phyloP scores from a whole-genome alignment of 139 green algal genomes.

The Zygnema cylindricum region DNA sequence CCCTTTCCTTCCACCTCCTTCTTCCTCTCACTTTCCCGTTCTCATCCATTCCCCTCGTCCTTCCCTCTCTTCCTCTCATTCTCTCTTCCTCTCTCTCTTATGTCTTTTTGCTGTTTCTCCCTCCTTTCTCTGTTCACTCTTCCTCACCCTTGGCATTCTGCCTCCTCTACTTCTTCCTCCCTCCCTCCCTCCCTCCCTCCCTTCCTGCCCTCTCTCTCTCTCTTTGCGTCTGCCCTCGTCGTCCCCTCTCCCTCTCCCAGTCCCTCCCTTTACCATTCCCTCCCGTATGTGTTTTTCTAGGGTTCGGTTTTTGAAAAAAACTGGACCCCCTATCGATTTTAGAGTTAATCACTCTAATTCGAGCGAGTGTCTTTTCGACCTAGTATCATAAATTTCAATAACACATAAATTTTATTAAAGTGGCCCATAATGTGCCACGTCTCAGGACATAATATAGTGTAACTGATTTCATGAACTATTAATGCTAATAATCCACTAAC shows the following conservation, averaged over 20 bases:
- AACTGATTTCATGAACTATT: too few relatives aligned
- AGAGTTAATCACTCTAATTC: too few relatives aligned
- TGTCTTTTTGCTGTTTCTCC: background rate
- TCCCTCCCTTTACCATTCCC: too few relatives aligned
- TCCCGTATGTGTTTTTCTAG: too few relatives aligned
- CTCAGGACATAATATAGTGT: too few relatives aligned
- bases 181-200: background rate
- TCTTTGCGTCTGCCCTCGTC: background rate
- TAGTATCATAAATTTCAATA: too few relatives aligned
- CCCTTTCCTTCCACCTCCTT: background rate
- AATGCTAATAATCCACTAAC: too few relatives aligned
- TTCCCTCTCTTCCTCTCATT: background rate
- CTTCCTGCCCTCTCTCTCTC: background rate
- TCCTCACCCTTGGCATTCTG: background rate
- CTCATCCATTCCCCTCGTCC: background rate
- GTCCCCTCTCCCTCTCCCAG: background rate
- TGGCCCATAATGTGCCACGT: too few relatives aligned
- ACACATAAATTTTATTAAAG: too few relatives aligned
- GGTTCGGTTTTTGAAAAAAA: too few relatives aligned
- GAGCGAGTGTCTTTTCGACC: too few relatives aligned
- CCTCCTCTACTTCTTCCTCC: background rate
- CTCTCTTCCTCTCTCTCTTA: background rate
- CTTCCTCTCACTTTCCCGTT: background rate
- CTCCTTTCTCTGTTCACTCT: background rate
- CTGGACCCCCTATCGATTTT: background rate